Base-by-base conservation (phyloP, 2,329 filamentous ascomycete species). In the Trichophyton mentagrophytes region DNA sequence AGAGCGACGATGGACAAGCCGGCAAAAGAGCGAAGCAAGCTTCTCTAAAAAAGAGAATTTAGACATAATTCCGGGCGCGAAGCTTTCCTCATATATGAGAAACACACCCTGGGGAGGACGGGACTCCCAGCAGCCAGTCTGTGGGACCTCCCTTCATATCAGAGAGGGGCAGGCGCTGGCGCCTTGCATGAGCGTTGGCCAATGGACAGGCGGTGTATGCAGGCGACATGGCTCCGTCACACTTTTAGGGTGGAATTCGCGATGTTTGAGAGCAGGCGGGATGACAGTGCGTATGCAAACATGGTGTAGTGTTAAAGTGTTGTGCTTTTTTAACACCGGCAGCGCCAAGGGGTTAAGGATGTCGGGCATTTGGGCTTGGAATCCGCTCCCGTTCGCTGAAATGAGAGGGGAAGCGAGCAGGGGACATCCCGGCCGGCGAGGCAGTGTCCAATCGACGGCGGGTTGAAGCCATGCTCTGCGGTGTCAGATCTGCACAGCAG, bases 181-280 rank as follows among this genome's bases (percentile, higher is more conserved):
- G 30, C 51, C 51, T 55, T 30, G 51, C 51, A 55, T 55, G 51
- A 36, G 15, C 51, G 51, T 17, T 20, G 30, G 15, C 51, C 51
- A 55, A 55, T 55, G 11, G 51, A 17, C 33, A n/a, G 11, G 27
- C 27, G 8, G 51, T 15, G 27, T 36, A 55, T 55, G 51, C 51
- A 55, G 25, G 27, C 51, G 51, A 55, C 51, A 55, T 20, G 51
- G 51, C n/a, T 36, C 51, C 51, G 33, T 36, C 51, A 55, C 51
- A 55, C 33, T 36, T 55, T 55, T 55, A 55, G 27, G 51, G 11
- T 38, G 51, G 33, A 55, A 36, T 55, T 22, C 3, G 46, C 46
- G 46, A 27, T 51, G 46, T 51, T 51, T 51, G 22, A 51, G 22
- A 13, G 22, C 8, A 22, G 20, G 13, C 25, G 46, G 44, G 46